Base-by-base conservation (phyloP, 176 grass and related monocot species). In the Aegilops umbellulata region DNA sequence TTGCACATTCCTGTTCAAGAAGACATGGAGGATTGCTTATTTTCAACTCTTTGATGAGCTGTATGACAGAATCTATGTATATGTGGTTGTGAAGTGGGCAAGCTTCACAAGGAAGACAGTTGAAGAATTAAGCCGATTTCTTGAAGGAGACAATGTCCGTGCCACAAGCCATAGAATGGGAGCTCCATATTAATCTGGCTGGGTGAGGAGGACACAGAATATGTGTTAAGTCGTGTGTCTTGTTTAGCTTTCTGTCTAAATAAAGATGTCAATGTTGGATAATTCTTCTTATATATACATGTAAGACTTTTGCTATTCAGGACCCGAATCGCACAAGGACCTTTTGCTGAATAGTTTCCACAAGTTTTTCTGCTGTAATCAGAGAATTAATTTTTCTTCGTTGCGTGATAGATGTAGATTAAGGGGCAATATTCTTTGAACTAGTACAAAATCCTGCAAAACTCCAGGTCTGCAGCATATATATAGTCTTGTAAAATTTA, bases 21-120 rank as follows among this genome's bases (percentile, higher is more conserved):
- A 84, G n/a, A 14, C 13, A 74, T 89, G 87, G 82, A 80, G 64
- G 34, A 49, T 85, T 74, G 74, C 66, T 69, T 85, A 65, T 80
- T 85, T 89, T 23, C 66, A 8, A 27, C 32, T 64, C 8, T 69
- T 79, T 35, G 81, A 76, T 2, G 29, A 55, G 27, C 17, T 76
- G 3, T 76, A 6, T 76, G 47, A 76, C 17, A 57, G 1, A 57
- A 30, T 46, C 9, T 57, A 57, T 26, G 44, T 57, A 10, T 76
- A 31, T 32, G 26, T 76, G 8, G 26, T 9, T 55, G 46, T 76
- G 30, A 76, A 42, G 4, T 57, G 74, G 74, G 38, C 26, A 77
- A 57, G 47, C 47, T 77, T 77, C 44, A 23, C 47, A 2, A 77
- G 47, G n/a, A 44, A 77, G 4, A 10, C 47, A n/a, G 16, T 10